Base-by-base conservation (phyloP, 2,329 filamentous ascomycete species). In the Ophiostoma himal-ulmi region DNA sequence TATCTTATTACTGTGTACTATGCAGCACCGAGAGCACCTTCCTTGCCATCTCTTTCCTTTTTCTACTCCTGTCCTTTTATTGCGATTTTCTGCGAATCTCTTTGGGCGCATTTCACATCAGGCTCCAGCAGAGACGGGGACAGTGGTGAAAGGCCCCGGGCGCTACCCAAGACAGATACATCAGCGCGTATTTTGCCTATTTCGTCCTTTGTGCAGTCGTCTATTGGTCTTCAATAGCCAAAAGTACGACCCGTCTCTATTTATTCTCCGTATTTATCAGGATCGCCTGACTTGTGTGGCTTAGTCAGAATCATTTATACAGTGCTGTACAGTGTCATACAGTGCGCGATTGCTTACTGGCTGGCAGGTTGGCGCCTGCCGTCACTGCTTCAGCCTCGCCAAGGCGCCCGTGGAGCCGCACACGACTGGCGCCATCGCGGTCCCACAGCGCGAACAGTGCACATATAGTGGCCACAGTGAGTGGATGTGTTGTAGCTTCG, bases 301-400 rank as follows among this genome's bases (percentile, higher is more conserved):
- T 64, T 34, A 64, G 30, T 64, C 60, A 64, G 14, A 48, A 1
- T 26, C 3, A 7, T 57, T 3, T 26, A 6, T 10, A 57, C 52
- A 57, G 52, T 57, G 52, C 8, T 5, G 30, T 30, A 30, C 30
- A 30, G 30, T 30, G 30, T 30, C 6, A 22, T n/a, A 64, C 60
- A 64, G 60, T 64, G 60, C 60, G 60, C 34, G 34, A 17, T 17
- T 62, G 60, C 30, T 30, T 30, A 20, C 26, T 34, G 44, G 17
- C 44, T 48, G 44, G 44, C 37, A 10, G 17, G 20, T 48, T 22
- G 52, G 30, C 60, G 57, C 57, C 26, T 13, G 13, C 30, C 57
- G 3, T 62, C 57, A 13, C 30, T 39, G 60, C 60, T 64, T 64
- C 60, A 64, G 60, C 60, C 60, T 64, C 60, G 60, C 60, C 60